Evolutionary conservation across 257 asterid species (phyloP).

Genomic region (Phtheirospermum japonicum): DNA sequence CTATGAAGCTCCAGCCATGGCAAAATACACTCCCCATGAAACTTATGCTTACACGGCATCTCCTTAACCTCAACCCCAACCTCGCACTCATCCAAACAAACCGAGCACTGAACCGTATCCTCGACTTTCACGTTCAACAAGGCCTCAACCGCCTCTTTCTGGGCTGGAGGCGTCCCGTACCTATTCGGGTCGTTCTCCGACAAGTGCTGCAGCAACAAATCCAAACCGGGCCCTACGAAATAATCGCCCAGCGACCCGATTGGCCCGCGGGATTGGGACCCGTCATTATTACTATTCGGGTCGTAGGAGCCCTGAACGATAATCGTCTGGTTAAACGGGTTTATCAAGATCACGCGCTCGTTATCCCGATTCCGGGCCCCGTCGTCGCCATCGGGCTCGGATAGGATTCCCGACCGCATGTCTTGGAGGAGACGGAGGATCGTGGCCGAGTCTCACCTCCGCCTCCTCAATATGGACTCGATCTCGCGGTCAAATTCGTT

Average conservation of each 20-base stretch:
- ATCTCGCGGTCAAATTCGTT: conserved; percentile 52
- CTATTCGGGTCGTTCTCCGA: conserved; percentile 76
- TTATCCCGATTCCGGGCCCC: conserved; percentile 12
- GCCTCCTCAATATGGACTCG: conserved; percentile 41
- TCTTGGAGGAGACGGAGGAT: conserved; percentile 74
- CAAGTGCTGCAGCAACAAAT: conserved; percentile 73
- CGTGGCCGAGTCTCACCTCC: conserved; percentile 67
- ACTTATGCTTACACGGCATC: conserved; percentile 88
- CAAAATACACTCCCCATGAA: conserved; percentile 62
- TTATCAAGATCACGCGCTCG: conserved; percentile 63
- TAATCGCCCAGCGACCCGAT: conserved; percentile 66
- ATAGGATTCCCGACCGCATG: conserved; percentile 49
- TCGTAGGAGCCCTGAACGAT: conserved; percentile 51
- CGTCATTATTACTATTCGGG: conserved; percentile 6
- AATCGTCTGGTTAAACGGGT: conserved; percentile 66
- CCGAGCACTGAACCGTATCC: conserved; percentile 54
- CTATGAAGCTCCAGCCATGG: conserved; percentile 95
- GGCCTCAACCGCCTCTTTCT: conserved; percentile 70
- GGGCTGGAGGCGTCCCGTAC: conserved; percentile 84
- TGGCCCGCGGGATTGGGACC: conserved; percentile 42
- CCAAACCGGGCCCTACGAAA: conserved; percentile 73
- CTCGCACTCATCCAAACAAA: conserved; percentile 84
- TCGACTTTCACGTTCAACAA: conserved; percentile 48
- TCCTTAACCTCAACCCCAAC: conserved; percentile 61
- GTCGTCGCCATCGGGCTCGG: conserved; percentile 39